Evolutionary conservation across 306 rosid genomes (phyloP), one percentile per base, ranked within the genome.

Genomic region (Sindora glabra): DNA sequence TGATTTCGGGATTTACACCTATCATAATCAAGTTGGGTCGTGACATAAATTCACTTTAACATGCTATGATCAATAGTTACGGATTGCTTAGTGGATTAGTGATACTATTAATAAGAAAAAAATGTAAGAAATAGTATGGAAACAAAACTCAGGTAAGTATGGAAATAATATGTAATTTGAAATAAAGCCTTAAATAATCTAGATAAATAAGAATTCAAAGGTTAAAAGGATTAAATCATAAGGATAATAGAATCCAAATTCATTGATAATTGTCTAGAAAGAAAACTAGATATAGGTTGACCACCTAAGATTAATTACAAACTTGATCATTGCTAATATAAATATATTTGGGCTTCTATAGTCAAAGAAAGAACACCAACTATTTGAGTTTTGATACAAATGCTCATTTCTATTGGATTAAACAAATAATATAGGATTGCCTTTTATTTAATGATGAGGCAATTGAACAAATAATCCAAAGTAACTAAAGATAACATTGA

Each of bases 401-500:
- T 27, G 21, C 17, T 18, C 19, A 23, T 70, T 47, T 21, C 48
- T 47, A 51, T 70, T 14, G 25, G 44, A 16, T 10, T 21, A 59
- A 70, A 52, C 51, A 18, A 22, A 41, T 44, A 16, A 45, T 23
- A 58, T 6, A 21, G 57, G 16, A 36, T 26, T 50, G 25, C 37
- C 48, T 18, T 12, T 52, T 56, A 59, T 39, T 42, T 48, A 27
- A 10, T 39, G 60, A 48, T 14, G 40, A 48, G 37, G 27, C 29
- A 40, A 40, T 17, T 34, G 40, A 53, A 18, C 14, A 39, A 19
- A 53, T 59, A 60, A 34, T 14, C 5, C 21, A 29, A 12, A 23
- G 47, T 16, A 56, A 54, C 62, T 54, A 59, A 32, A 55, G 34
- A 65, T 38, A 39, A 48, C n/a, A 30, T 45, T 18, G 36, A 27